Evolutionary conservation across 306 rosid species (phyloP).

Genomic region (Dalbergia cultrata): DNA sequence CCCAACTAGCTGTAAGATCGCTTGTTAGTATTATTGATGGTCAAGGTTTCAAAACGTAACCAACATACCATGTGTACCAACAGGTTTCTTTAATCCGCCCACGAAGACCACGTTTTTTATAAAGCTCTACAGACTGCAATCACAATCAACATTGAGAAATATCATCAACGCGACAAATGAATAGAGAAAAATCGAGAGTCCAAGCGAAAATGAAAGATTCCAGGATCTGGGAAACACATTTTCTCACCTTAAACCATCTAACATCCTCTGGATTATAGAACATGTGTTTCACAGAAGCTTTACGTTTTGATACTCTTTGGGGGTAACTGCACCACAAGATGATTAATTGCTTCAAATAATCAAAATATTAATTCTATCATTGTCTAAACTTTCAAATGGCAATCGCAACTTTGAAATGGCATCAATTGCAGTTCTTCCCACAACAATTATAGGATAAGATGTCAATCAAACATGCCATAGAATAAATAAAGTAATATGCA

Average conservation of each 20-base stretch:
- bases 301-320: slow-evolving; percentile 89
- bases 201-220: slow-evolving; percentile 10
- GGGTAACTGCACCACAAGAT: slow-evolving; percentile 82
- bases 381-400: neutral
- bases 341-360: slow-evolving; percentile 18
- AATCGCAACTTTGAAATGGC: slow-evolving; percentile 14
- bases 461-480: slow-evolving; percentile 6
- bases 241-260: slow-evolving; percentile 89
- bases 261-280: slow-evolving; percentile 96
- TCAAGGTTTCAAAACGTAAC: slow-evolving; percentile 48
- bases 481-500: slow-evolving; percentile 13
- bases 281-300: slow-evolving; percentile 86
- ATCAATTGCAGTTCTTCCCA: slow-evolving; percentile 11
- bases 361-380: neutral
- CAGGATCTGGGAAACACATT: slow-evolving; percentile 19
- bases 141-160: slow-evolving; percentile 43
- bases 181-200: neutral
- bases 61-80: slow-evolving; percentile 74
- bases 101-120: slow-evolving; percentile 85
- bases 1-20: neutral
- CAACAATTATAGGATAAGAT: neutral
- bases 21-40: slow-evolving; percentile 15
- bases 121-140: slow-evolving; percentile 95
- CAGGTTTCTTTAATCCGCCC: slow-evolving; percentile 93
- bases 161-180: neutral